Conservation (phyloP, 1,139 yeast genomes). For the Sugiyamaella sp. region DNA sequence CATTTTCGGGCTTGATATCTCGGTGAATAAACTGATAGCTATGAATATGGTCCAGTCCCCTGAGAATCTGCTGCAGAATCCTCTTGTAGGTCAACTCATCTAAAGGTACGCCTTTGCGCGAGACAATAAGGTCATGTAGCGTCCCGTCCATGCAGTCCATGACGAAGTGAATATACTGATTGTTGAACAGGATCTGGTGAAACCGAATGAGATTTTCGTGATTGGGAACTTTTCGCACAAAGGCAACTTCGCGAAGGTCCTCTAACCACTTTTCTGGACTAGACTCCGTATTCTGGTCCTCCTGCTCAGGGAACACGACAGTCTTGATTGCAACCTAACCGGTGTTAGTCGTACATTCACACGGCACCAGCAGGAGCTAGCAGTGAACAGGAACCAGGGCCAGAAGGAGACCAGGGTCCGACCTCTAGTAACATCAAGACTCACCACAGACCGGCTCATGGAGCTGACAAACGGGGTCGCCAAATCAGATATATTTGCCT, state of each 20-base stretch:
- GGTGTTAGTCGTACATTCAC: background rate
- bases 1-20: conserved; percentile 92
- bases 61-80: conserved; percentile 56
- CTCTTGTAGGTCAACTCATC: conserved; percentile 43
- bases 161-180: conserved; percentile 57
- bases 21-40: conserved; percentile 75
- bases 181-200: conserved; percentile 77
- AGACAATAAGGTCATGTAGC: conserved; percentile 56
- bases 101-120: conserved; percentile 54
- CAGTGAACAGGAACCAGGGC: no score
- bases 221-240: conserved; percentile 68
- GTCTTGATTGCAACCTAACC: conserved; percentile 76
- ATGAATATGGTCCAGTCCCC: conserved; percentile 85
- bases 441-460: background rate
- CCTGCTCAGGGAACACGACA: conserved; percentile 57
- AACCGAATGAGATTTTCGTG: conserved; percentile 74
- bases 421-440: no score
- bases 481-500: background rate
- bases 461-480: background rate
- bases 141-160: conserved; percentile 91
- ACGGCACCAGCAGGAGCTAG: background rate
- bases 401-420: no score
- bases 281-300: conserved; percentile 47
- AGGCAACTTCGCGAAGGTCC: conserved; percentile 72
- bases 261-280: conserved; percentile 42